Evolutionary conservation across 495 filamentous ascomycete genomes (phyloP), one percentile per base, ranked within the genome.

Genomic region (Penicillium pancosmium): DNA sequence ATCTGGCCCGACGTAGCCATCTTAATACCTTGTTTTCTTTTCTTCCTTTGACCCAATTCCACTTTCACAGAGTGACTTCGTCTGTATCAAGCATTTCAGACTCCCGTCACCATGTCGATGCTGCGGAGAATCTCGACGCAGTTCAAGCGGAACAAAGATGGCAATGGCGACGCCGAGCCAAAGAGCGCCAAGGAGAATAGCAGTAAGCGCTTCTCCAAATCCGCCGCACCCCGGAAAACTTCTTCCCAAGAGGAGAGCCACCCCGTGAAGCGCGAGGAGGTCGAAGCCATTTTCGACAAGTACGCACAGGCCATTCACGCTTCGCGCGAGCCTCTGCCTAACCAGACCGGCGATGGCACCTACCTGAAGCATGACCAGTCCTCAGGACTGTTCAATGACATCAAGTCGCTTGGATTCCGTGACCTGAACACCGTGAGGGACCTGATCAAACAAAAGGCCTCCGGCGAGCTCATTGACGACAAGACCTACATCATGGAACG

Each of bases 401-500:
- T 93, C 41, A 86, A 80, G 63, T 68, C 78, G 10, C 64, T 94
- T 53, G 82, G 82, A 5, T 78, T 87, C 68, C 79, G 81, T 58
- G 85, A 88, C 57, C 58, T 82, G 48, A 64, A 72, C 40, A 86
- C 86, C 5, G 66, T 87, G 54, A 80, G 78, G 68, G 77, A 82
- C 35, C 59, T 85, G 31, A 72, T 84, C 57, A 73, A 77, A 61
- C 76, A 62, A 53, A 83, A 86, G 67, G 74, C 71, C 19, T 75
- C 74, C 16, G 85, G 88, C 16, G 82, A 86, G 53, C 62, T 85
- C 19, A 61, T 75, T 0, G 86, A 91, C 61, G 91, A 94, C 70
- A 93, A 92, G 77, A 91, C 88, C 18, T 86, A 88, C 76, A 73
- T 88, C 56, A 91, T 92, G 88, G 90, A 93, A 67, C 79, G 79